phyloP scores from a whole-genome alignment of 139 green algal genomes.

The Picochlorum costavermella region DNA sequence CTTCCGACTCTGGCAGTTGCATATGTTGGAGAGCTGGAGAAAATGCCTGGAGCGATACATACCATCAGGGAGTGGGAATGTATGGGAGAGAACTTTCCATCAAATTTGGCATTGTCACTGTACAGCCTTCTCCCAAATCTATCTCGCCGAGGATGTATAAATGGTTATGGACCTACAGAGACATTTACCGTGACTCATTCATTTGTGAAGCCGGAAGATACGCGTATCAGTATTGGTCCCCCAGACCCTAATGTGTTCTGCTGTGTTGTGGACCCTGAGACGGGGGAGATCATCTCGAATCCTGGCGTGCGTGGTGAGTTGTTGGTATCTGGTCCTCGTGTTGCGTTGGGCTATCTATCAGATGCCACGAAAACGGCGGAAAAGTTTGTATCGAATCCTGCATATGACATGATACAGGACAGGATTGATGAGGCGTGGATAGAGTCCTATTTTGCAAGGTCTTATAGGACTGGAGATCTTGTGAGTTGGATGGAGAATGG shows the following conservation, averaged over 20 bases:
- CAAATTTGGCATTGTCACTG: background rate
- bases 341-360: constrained; percentile 27
- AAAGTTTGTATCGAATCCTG: constrained; percentile 24
- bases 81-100: constrained; percentile 3
- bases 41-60: no score
- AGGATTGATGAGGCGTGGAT: background rate
- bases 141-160: background rate
- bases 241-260: constrained; percentile 31
- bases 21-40: no score
- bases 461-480: constrained; percentile 35
- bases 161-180: background rate
- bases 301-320: constrained; percentile 37
- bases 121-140: background rate
- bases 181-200: background rate
- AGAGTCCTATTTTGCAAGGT: background rate
- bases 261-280: constrained; percentile 23
- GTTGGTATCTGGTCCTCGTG: constrained; percentile 27
- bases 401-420: background rate
- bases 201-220: background rate
- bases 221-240: constrained; percentile 16
- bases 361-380: constrained; percentile 24
- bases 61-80: no score
- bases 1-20: no score
- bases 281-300: constrained; percentile 13
- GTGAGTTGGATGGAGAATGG: constrained; percentile 29